These are phyloP conservation scores for Gossypium longicalyx DNA, from an alignment of 345 rosid genomes.

Conservation along the genomic window DNA sequence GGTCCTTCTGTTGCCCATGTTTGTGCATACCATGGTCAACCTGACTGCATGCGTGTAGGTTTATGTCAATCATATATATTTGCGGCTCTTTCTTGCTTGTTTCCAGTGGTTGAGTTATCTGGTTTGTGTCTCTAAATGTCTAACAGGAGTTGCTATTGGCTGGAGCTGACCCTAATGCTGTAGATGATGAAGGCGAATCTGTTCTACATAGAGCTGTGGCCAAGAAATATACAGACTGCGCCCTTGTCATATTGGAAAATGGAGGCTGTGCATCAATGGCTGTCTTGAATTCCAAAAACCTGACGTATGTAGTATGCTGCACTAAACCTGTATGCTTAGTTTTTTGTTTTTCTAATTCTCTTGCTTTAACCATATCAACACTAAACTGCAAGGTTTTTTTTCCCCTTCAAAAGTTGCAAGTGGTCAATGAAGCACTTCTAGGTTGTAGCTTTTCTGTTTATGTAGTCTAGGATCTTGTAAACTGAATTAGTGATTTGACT, in stretches of 20 bases:
- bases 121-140: slow-evolving; percentile 16
- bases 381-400: background rate
- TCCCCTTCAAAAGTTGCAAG: background rate
- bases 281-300: slow-evolving; percentile 60
- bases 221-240: slow-evolving; percentile 90
- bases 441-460: background rate
- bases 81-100: slow-evolving; percentile 11
- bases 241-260: slow-evolving; percentile 34
- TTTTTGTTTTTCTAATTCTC: background rate
- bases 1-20: slow-evolving; percentile 98
- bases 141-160: slow-evolving; percentile 84
- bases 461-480: background rate
- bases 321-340: background rate
- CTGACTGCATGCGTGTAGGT: slow-evolving; percentile 97
- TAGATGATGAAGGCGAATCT: slow-evolving; percentile 95
- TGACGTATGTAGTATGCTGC: slow-evolving; percentile 58
- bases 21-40: slow-evolving; percentile 98
- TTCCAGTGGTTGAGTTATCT: background rate
- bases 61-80: slow-evolving; percentile 15
- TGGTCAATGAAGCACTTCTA: background rate
- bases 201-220: slow-evolving; percentile 88
- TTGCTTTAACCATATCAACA: background rate
- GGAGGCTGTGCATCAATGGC: slow-evolving; percentile 81
- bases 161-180: slow-evolving; percentile 48
- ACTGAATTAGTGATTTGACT: slow-evolving; percentile 1